Evolutionary conservation across 768 basidiomycete genomes (phyloP).

Genomic region (Xerocomellus dryophilus): DNA sequence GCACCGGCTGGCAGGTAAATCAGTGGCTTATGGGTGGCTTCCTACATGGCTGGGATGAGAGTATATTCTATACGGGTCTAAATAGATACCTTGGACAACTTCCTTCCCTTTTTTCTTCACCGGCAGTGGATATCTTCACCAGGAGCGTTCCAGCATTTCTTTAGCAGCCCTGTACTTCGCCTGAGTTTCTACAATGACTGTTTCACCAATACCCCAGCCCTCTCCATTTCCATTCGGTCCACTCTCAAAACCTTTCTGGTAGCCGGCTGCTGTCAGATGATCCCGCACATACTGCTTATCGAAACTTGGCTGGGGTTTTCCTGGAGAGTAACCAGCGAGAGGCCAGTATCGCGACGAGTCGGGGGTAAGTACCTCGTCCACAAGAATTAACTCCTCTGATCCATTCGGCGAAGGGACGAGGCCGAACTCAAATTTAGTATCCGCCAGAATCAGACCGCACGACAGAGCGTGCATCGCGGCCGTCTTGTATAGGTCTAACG

Average conservation of each 20-base stretch:
- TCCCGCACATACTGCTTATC: conserved; percentile 97
- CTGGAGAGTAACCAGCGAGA: conserved; percentile 63
- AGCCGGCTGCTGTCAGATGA: conserved; percentile 74
- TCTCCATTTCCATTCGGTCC: conserved; percentile 64
- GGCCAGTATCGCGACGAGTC: conserved; percentile 99
- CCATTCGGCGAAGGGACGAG: conserved; percentile 47
- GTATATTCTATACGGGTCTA: background rate
- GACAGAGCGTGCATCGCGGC: conserved; percentile 72
- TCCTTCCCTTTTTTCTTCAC: background rate
- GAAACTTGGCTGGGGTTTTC: conserved; percentile 81
- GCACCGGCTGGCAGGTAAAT: conserved; percentile 9
- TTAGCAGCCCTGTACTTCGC: conserved; percentile 79
- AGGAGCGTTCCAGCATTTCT: conserved; percentile 45
- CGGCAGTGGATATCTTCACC: conserved; percentile 9
- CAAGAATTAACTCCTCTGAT: conserved; percentile 65
- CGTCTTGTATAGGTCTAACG: conserved; percentile 65
- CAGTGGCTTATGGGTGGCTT: background rate
- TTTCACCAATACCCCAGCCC: conserved; percentile 77
- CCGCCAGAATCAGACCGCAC: conserved; percentile 88
- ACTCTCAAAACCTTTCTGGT: conserved; percentile 73
- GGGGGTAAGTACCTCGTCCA: conserved; percentile 96
- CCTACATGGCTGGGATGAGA: background rate
- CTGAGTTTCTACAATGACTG: conserved; percentile 74
- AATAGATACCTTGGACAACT: background rate
- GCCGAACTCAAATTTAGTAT: conserved; percentile 99